Conservation (phyloP, 257 asterid genomes). For the Solanum phureja region DNA sequence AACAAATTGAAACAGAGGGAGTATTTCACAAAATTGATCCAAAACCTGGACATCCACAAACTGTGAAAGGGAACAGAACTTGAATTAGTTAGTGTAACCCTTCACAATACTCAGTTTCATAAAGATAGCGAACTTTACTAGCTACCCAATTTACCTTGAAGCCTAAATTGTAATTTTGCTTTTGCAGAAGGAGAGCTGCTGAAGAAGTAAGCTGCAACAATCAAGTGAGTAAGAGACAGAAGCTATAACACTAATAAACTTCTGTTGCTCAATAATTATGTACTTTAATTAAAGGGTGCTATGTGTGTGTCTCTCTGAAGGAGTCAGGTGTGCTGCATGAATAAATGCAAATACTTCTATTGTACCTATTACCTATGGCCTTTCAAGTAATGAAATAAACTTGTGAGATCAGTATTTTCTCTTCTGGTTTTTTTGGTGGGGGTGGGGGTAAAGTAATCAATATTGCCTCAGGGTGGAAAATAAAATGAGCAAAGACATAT, state of each 20-base stretch:
- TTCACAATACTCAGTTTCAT: not conserved
- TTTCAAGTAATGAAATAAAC: not conserved
- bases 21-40: not conserved
- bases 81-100: not conserved
- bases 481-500: not conserved
- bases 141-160: not conserved
- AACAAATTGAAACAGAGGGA: not conserved
- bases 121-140: not conserved
- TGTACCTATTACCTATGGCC: not conserved
- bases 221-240: not conserved
- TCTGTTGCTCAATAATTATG: not conserved
- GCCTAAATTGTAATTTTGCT: not conserved
- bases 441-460: not conserved
- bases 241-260: not conserved
- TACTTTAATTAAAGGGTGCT: not conserved
- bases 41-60: not conserved
- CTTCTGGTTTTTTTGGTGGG: not conserved
- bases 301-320: not conserved
- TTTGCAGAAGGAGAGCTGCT: slow-evolving; percentile 1
- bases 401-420: not conserved
- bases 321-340: not conserved
- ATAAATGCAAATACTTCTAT: not conserved
- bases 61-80: not conserved
- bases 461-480: not conserved
- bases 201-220: not conserved